Evolutionary conservation across 2,329 filamentous ascomycete species (phyloP), one percentile per base, ranked within the genome.

Genomic region (Paecilomyces dactylethromorphus): DNA sequence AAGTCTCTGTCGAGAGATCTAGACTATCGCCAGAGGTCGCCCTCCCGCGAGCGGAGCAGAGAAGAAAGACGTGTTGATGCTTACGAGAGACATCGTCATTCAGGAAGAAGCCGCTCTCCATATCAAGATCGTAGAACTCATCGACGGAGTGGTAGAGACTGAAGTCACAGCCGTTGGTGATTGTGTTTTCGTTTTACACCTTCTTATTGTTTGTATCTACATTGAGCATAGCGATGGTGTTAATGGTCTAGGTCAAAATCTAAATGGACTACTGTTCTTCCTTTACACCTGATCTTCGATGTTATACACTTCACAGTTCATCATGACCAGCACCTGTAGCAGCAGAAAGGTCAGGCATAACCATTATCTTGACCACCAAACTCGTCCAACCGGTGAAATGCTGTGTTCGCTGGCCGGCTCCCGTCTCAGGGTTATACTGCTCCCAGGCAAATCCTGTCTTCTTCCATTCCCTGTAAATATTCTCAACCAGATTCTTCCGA

Each of bases 381-480:
- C 91, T 96, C n/a, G 94, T 99, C 94, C 94, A 99, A 55, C 94
- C 94, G 0, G 94, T 97, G 73, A 99, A 99, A 75, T 97, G 93
- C 80, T 97, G 92, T 4, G 92, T 97, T 50, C 94, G 84, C 80
- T 97, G 93, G n/a, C 94, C 94, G 56, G 84, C 84, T 53, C 94
- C 94, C 3, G 91, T 96, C 67, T 96, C 91, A 0, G 92, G 91
- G 72, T 96, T 91, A 75, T 97, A 99, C 78, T 99, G 94, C 77
- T 99, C 94, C 93, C 93, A 99, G 0, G 93, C 94, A 72, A 97
- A 97, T 18, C 93, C 93, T 0, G 94, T 97, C 70, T 90, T 85
- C 71, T 87, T 81, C 93, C 93, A 99, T 72, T 87, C 87, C 59
- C 87, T 84, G 78, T 89, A 97, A 13, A 97, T 89, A 1, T 92